These are phyloP conservation scores for Telopea speciosissima DNA, from an alignment of 177 flowering plant genomes.

Conservation along the genomic window DNA sequence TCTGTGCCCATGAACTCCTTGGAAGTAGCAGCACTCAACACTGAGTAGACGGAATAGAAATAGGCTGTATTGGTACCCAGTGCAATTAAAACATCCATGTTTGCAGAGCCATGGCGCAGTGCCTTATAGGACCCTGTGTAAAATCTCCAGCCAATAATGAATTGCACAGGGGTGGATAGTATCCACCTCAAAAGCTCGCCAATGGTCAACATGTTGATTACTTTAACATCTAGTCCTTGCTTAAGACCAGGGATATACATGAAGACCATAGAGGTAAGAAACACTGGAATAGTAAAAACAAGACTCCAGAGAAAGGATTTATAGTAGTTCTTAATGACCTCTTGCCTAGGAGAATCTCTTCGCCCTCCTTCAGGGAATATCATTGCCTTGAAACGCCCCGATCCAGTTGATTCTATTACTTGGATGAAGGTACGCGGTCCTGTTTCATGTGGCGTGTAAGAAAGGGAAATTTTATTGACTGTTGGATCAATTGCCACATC, in stretches of 20 bases:
- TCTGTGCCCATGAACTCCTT: constrained; percentile 45
- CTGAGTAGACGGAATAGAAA: constrained; percentile 74
- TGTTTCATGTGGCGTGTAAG: constrained; percentile 57
- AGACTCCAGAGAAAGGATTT: constrained; percentile 67
- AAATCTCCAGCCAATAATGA: constrained; percentile 72
- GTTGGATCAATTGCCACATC: constrained; percentile 32
- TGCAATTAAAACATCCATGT: constrained; percentile 91
- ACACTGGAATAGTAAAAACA: constrained; percentile 70
- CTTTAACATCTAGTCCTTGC: constrained; percentile 40
- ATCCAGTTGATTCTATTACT: constrained; percentile 51
- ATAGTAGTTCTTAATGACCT: constrained; percentile 51
- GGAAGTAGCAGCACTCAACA: constrained; percentile 61
- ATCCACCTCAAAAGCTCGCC: constrained; percentile 74
- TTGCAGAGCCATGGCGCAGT: constrained; percentile 63
- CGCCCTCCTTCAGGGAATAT: constrained; percentile 51
- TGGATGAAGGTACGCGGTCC: constrained; percentile 70
- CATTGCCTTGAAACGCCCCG: constrained; percentile 49
- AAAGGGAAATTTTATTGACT: constrained; percentile 39
- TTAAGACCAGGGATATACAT: constrained; percentile 62
- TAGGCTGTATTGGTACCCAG: constrained; percentile 90
- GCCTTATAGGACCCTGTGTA: constrained; percentile 76
- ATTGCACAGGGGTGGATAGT: constrained; percentile 81
- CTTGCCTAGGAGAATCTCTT: constrained; percentile 34
- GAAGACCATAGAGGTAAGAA: constrained; percentile 73
- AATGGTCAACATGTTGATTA: constrained; percentile 57